Base-by-base conservation (phyloP, 371 early-diverging fungal genomes). In the Homolaphlyctis polyrhiza region DNA sequence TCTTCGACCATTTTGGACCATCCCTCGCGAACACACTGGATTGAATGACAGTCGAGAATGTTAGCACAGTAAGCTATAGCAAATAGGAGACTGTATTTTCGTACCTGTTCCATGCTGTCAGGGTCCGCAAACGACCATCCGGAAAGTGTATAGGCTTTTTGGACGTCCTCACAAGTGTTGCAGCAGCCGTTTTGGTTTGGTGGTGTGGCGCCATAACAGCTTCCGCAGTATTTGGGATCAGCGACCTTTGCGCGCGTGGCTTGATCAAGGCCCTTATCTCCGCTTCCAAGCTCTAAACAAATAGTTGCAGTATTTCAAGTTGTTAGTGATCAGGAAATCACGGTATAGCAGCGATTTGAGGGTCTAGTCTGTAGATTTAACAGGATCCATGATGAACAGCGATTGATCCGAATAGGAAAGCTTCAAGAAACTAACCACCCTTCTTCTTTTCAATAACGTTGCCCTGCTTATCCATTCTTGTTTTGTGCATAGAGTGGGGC, bases 91-190 rank as follows among this genome's bases (percentile, higher is more conserved):
- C 11, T 28, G 52, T 6, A 6, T 27, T 11, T 21, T 6, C 25
- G 14, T 66, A 87, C 89, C 82, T 97, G 97, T 64, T 93, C 95
- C 60, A 95, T 86, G 1, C 74, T 60, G 52, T 91, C 89, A 0
- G 87, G 81, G 52, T 61, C 61, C 3, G 61, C 77, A 57, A 91
- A 86, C 0, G 91, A 87, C 97, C 96, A 96, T 30, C 92, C 91
- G 43, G 73, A 74, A 27, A 79, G 81, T 1, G 72, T 78, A 70
- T 98, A 96, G 0, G 96, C 94, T 65, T 87, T 82, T 35, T 88
- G 84, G 23, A 98, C 94, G 18, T 91, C 94, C 35, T 91, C 91
- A 72, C 98, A 98, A 0, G 93, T 91, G 70, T 95, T 92, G 76
- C 98, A 97, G 80, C 98, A 98, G 29, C 90, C 89, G 61, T 78